Evolutionary conservation across 495 filamentous ascomycete species (phyloP).

Genomic region (Physcia stellaris): DNA sequence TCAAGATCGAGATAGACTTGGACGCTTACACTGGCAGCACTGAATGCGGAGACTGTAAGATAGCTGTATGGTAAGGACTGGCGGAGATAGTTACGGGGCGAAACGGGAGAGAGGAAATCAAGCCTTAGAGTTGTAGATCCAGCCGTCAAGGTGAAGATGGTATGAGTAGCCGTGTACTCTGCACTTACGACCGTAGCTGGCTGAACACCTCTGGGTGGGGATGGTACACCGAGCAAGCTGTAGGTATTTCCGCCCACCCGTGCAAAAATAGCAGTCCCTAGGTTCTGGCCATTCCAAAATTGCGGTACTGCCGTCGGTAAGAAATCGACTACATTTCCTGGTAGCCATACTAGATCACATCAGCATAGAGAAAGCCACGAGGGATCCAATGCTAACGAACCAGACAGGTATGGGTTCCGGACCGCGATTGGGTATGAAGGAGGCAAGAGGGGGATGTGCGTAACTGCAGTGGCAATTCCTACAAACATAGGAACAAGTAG

Average conservation of each 20-base stretch:
- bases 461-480: no score
- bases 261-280: constrained; percentile 35
- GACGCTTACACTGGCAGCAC: constrained; percentile 15
- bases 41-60: constrained; percentile 47
- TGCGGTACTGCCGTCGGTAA: constrained; percentile 30
- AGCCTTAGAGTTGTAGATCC: constrained; percentile 27
- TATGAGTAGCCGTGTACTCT: constrained; percentile 34
- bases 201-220: constrained; percentile 15
- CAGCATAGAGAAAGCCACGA: constrained; percentile 9
- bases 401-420: constrained; percentile 31
- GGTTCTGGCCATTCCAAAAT: constrained; percentile 32
- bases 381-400: constrained; percentile 9
- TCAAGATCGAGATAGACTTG: constrained; percentile 38
- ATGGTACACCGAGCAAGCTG: constrained; percentile 32
- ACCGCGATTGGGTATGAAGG: constrained; percentile 37
- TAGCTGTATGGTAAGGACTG: constrained; percentile 79
- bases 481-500: no score
- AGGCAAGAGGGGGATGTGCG: constrained; percentile 20
- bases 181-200: constrained; percentile 27
- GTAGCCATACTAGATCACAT: constrained; percentile 26
- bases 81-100: constrained; percentile 64
- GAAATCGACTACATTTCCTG: constrained; percentile 22
- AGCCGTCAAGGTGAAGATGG: constrained; percentile 28
- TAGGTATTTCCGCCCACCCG: constrained; percentile 33
- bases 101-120: constrained; percentile 75